Evolutionary conservation across 2,329 filamentous ascomycete species (phyloP).

Genomic region (Sclerotinia borealis): DNA sequence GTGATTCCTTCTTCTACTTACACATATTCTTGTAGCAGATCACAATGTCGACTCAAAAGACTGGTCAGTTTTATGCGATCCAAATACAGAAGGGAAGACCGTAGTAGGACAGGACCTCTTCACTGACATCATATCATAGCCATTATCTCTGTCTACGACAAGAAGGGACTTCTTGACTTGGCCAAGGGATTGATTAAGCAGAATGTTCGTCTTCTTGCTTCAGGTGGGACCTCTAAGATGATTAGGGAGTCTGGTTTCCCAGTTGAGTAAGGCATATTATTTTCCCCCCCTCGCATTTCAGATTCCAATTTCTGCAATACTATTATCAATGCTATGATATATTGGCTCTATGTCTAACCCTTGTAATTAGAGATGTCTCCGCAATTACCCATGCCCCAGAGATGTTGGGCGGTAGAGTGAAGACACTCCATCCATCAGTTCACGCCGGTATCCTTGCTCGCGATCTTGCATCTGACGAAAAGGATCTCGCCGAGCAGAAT

Average conservation of each 20-base stretch:
- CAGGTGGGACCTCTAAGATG: conserved; percentile 91
- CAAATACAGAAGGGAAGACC: background rate
- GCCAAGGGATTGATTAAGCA: conserved; percentile 85
- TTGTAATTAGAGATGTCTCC: conserved; percentile 72
- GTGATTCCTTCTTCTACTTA: background rate
- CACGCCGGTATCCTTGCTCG: conserved; percentile 82
- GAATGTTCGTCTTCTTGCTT: conserved; percentile 88
- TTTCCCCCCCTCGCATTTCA: conserved; percentile 34
- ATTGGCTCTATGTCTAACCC: background rate
- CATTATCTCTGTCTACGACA: conserved; percentile 97
- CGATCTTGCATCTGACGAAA: conserved; percentile 90
- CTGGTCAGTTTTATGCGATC: conserved; percentile 18
- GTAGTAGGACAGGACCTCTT: background rate
- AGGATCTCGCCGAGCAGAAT: conserved; percentile 91
- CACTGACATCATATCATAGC: conserved; percentile 42
- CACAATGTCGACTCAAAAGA: conserved; percentile 20
- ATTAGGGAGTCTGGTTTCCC: conserved; percentile 93
- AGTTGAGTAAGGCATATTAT: conserved; percentile 65
- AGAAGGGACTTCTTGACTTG: conserved; percentile 89
- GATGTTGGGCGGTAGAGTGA: conserved; percentile 88
- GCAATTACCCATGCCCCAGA: conserved; percentile 95
- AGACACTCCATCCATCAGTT: conserved; percentile 91
- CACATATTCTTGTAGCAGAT: background rate
- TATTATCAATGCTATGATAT: background rate
- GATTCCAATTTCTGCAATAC: background rate